phyloP scores from a whole-genome alignment of 331 rosid species.

The Quercus phellos region DNA sequence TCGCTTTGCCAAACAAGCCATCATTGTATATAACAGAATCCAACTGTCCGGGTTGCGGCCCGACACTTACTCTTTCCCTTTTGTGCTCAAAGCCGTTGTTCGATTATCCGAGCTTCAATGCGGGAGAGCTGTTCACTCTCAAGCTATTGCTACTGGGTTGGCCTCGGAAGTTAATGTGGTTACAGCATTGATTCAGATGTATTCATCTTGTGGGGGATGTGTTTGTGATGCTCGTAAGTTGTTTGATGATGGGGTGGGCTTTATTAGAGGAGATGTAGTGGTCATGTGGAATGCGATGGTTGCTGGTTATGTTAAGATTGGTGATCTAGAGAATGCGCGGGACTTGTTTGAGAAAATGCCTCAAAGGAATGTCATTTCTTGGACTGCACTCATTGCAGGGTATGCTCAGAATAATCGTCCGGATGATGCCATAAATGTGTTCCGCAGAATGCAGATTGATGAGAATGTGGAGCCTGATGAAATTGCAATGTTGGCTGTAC shows the following conservation, averaged over 20 bases:
- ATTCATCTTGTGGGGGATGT: slow-evolving; percentile 35
- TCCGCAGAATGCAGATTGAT: too few species aligned
- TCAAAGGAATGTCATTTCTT: slow-evolving; percentile 44
- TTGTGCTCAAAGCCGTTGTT: slow-evolving; percentile 48
- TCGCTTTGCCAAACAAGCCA: slow-evolving; percentile 15
- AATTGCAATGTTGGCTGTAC: too few species aligned
- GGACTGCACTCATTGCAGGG: slow-evolving; percentile 62
- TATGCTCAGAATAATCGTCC: slow-evolving; percentile 44
- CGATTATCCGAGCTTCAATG: slow-evolving; percentile 12
- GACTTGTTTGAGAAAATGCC: slow-evolving; percentile 61
- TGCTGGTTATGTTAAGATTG: slow-evolving; percentile 50
- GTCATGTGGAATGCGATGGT: slow-evolving; percentile 56
- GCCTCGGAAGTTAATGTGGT: slow-evolving; percentile 22
- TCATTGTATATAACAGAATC: slow-evolving; percentile 32
- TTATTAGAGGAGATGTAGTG: slow-evolving; percentile 6
- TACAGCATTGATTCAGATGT: slow-evolving; percentile 50
- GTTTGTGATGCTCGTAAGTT: slow-evolving; percentile 46
- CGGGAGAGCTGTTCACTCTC: slow-evolving; percentile 51
- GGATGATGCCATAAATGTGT: slow-evolving; percentile 27
- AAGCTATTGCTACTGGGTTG: slow-evolving; percentile 41
- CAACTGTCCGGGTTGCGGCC: slow-evolving; percentile 30
- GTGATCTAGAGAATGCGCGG: slow-evolving; percentile 44
- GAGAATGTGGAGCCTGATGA: too few species aligned
- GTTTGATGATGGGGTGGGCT: slow-evolving; percentile 29
- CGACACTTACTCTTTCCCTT: slow-evolving; percentile 60